phyloP scores from a whole-genome alignment of 805 yeast genomes.

The Yamadazyma kitorensis region DNA sequence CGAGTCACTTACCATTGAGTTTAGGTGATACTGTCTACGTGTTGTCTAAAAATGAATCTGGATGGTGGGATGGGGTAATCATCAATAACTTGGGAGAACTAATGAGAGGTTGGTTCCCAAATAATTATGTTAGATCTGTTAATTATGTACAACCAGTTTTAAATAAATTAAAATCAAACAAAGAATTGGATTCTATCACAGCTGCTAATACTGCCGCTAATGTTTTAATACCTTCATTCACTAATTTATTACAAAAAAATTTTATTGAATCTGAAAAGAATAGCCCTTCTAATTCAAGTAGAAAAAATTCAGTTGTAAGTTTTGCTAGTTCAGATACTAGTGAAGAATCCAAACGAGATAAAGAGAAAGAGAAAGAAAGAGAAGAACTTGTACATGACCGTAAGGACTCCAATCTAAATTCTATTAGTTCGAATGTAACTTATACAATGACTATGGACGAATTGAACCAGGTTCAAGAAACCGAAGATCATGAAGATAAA shows the following conservation, averaged over 20 bases:
- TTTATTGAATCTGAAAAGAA: slow-evolving; percentile 30
- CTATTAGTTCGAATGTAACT: slow-evolving; percentile 7
- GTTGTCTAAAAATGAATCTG: slow-evolving; percentile 55
- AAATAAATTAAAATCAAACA: slow-evolving; percentile 34
- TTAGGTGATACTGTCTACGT: slow-evolving; percentile 75
- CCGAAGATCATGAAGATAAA: not conserved
- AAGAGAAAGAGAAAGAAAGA: slow-evolving; percentile 1
- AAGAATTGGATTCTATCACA: slow-evolving; percentile 41
- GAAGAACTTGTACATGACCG: not conserved
- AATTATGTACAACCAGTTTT: slow-evolving; percentile 42
- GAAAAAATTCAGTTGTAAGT: slow-evolving; percentile 50
- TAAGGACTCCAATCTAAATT: slow-evolving; percentile 2
- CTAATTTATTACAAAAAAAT: slow-evolving; percentile 35
- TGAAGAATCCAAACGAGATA: not conserved
- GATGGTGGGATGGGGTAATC: slow-evolving; percentile 87
- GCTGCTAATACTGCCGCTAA: slow-evolving; percentile 48
- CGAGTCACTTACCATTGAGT: slow-evolving; percentile 49
- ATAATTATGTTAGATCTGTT: slow-evolving; percentile 51
- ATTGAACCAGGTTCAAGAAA: not conserved
- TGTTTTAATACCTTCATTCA: slow-evolving; percentile 41
- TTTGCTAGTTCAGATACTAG: slow-evolving; percentile 42
- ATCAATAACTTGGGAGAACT: slow-evolving; percentile 36
- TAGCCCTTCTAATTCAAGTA: slow-evolving; percentile 30
- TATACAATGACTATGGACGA: slow-evolving; percentile 7
- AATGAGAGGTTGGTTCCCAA: slow-evolving; percentile 84